Conservation (phyloP, 1,139 yeast species). For the Geotrichum reessii region DNA sequence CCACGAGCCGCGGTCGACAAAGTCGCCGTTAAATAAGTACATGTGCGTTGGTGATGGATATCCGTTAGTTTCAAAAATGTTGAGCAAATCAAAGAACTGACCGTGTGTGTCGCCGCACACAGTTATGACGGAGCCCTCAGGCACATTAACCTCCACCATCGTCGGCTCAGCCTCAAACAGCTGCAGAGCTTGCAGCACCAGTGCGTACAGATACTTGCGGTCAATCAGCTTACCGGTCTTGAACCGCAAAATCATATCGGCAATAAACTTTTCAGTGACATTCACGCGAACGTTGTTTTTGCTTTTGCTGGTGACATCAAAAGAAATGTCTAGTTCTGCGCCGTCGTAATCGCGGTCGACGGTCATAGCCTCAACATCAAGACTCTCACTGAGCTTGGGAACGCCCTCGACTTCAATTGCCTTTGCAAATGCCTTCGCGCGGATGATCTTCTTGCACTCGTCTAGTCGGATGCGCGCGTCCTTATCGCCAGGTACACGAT, state of each 20-base stretch:
- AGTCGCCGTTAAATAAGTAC: slow-evolving; percentile 91
- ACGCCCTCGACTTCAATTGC: slow-evolving; percentile 75
- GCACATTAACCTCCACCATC: slow-evolving; percentile 61
- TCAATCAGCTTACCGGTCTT: slow-evolving; percentile 70
- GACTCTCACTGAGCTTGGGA: slow-evolving; percentile 41
- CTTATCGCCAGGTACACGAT: slow-evolving; percentile 61
- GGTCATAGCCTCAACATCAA: slow-evolving; percentile 43
- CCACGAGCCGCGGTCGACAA: slow-evolving; percentile 98
- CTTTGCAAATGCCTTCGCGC: slow-evolving; percentile 72
- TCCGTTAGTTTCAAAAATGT: slow-evolving; percentile 72
- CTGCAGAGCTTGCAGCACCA: slow-evolving; percentile 65
- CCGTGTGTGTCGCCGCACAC: slow-evolving; percentile 99
- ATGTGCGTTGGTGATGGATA: slow-evolving; percentile 58
- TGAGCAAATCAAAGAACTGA: slow-evolving; percentile 82
- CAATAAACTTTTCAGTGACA: slow-evolving; percentile 51
- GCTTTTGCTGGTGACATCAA: slow-evolving; percentile 31
- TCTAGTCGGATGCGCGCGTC: slow-evolving; percentile 59
- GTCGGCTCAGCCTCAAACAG: slow-evolving; percentile 63
- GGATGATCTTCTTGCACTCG: slow-evolving; percentile 62
- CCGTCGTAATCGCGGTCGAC: slow-evolving; percentile 64
- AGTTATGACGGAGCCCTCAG: slow-evolving; percentile 46
- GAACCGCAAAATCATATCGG: slow-evolving; percentile 61
- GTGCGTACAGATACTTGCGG: slow-evolving; percentile 76
- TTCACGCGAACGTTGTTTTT: slow-evolving; percentile 23
- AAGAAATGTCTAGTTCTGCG: slow-evolving; percentile 47